Evolutionary conservation across 371 early-diverging fungal genomes (phyloP), one percentile per base, ranked within the genome.

Genomic region (Amoeboradix gromovi): DNA sequence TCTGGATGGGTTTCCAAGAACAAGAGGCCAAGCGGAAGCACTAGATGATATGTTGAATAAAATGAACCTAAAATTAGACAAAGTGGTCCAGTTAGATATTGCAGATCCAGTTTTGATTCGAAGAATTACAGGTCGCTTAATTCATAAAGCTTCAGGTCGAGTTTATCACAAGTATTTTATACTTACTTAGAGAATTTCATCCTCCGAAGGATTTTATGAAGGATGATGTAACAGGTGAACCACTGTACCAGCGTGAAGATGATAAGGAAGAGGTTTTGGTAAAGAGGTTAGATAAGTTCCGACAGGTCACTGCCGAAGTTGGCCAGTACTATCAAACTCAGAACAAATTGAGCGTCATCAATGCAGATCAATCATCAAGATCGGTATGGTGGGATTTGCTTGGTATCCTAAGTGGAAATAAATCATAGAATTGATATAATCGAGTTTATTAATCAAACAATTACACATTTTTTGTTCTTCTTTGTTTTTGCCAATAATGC

Each of bases 1-100:
- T 16, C 82, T 95, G 28, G 97, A 96, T 79, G 98, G 99, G 17
- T 98, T 91, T 75, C 99, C 98, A 48, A 82, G 99, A 66, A 93
- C 87, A 0, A 73, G 88, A 29, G 72, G 73, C 1, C 99, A 98
- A 79, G 94, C 97, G 0, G 72, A 82, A 68, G 80, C 81, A 2
- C 77, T 94, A 70, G 91, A 90, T 74, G 70, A 73, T 12, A 80
- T 80, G 71, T 77, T 92, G 1, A 71, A 76, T 27, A 72, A 73
- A 31, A 72, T 74, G 29, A 72, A 71, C 70, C 84, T 86, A 70
- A 82, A 84, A 16, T 76, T 93, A 65, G 89, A 88, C 74, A 75
- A 89, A 1, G 94, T 93, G 28, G 80, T 93, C 66, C 86, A 90
- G 73, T 75, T 95, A 66, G 85, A 86, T 72, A 94, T 95, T 0